Evolutionary conservation across 2,329 filamentous ascomycete genomes (phyloP).

Genomic region (Rhinocladiella similis): DNA sequence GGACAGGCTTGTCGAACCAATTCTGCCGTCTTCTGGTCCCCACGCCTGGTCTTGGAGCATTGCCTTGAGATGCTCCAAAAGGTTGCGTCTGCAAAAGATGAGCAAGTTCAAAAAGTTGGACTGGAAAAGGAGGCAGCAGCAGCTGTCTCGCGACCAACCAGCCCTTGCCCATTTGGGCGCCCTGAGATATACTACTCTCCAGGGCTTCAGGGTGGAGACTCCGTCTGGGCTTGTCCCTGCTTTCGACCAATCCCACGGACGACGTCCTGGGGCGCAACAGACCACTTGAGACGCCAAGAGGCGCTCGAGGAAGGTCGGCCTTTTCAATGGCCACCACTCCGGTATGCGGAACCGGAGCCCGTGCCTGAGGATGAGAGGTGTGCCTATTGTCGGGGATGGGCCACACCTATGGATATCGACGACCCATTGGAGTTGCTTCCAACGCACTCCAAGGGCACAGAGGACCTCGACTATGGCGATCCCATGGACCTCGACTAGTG

Average conservation of each 20-base stretch:
- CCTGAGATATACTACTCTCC: neutral
- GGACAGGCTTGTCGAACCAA: too few relatives aligned
- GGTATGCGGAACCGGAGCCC: neutral
- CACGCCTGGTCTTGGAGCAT: too few relatives aligned
- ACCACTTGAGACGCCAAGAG: neutral
- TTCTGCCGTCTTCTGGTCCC: too few relatives aligned
- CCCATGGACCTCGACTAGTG: neutral
- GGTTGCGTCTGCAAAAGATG: too few relatives aligned
- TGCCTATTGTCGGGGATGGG: slow-evolving; percentile 2
- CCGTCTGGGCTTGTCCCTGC: neutral
- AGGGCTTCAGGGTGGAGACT: slow-evolving; percentile 1
- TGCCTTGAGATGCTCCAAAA: too few relatives aligned
- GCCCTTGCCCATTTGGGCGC: neutral
- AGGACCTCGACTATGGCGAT: neutral
- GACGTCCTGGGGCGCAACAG: neutral
- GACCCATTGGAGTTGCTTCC: neutral
- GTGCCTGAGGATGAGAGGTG: neutral
- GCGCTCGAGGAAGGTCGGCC: neutral
- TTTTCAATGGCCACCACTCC: slow-evolving; percentile 2
- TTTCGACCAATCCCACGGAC: neutral
- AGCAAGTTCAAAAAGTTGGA: too few relatives aligned
- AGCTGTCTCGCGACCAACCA: neutral
- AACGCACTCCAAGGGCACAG: neutral
- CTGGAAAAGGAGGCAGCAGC: too few relatives aligned
- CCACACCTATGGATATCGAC: slow-evolving; percentile 1